Conservation (phyloP, 1,139 yeast genomes). For the Neolecta irregularis region DNA sequence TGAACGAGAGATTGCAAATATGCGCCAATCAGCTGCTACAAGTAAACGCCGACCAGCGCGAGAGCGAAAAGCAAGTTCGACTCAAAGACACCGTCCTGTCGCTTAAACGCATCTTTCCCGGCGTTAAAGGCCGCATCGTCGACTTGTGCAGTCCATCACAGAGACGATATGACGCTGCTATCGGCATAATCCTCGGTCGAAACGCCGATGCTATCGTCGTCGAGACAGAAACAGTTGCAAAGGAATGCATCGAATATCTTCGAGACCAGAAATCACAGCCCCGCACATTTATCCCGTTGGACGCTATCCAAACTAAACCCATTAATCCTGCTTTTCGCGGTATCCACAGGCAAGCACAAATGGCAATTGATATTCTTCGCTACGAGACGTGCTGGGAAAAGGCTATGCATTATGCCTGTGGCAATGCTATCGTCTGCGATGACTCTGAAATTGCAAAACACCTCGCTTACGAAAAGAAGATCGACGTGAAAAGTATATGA, state of each 20-base stretch:
- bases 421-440: slow-evolving; percentile 71
- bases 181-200: slow-evolving; percentile 65
- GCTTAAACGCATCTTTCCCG: slow-evolving; percentile 58
- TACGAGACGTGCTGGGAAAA: slow-evolving; percentile 55
- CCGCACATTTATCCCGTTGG: slow-evolving; percentile 80
- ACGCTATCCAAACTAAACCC: slow-evolving; percentile 51
- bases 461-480: slow-evolving; percentile 50
- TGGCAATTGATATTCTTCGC: slow-evolving; percentile 52
- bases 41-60: slow-evolving; percentile 59
- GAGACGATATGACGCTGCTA: slow-evolving; percentile 58
- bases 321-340: slow-evolving; percentile 43
- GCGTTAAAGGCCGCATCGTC: slow-evolving; percentile 64
- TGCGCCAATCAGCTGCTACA: slow-evolving; percentile 52
- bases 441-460: slow-evolving; percentile 49
- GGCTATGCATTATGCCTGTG: slow-evolving; percentile 70
- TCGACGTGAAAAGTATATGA: slow-evolving; percentile 36
- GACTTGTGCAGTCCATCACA: slow-evolving; percentile 73
- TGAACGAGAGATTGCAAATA: slow-evolving; percentile 51
- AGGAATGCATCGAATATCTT: slow-evolving; percentile 65
- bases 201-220: slow-evolving; percentile 74
- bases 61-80: slow-evolving; percentile 50
- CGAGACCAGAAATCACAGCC: slow-evolving; percentile 77
- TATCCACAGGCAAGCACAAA: slow-evolving; percentile 40
- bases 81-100: slow-evolving; percentile 57
- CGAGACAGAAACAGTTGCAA: slow-evolving; percentile 58